Evolutionary conservation across 1,139 yeast genomes (phyloP), one percentile per base, ranked within the genome.

Genomic region (Suhomyces chickasaworum): DNA sequence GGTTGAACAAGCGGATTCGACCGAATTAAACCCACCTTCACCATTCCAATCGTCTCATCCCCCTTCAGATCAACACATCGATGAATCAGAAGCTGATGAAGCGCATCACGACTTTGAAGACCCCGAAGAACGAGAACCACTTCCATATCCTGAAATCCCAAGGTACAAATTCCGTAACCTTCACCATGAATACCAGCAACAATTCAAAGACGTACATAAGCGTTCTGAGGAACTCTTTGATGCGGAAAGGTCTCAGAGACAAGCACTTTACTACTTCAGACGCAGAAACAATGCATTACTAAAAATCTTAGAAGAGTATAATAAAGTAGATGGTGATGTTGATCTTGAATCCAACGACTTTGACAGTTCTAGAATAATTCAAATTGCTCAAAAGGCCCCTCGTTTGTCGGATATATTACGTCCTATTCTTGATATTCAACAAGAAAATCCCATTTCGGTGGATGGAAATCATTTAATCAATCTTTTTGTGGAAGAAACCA

Each of bases 271-370:
- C 34, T 68, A 62, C 50, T 71, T 65, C 47, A 66, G 70, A 39
- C 58, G 78, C 41, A 59, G 77, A 45, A 73, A 72, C 51, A 67
- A 71, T 44, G 74, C 77, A 0, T 37, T 74, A 20, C 53, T 74
- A 21, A 69, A 68, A 31, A 44, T 71, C 8, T 51, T 74, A 18
- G 57, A 53, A 4, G 62, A 64, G 30, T 42, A 59, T 13, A 69
- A 45, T 16, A 30, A 43, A 8, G 46, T 27, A 18, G 48, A 41
- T 3, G 41, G 22, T 21, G 22, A 30, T 10, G 35, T 30, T 4
- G 43, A 42, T 12, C 17, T 38, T 15, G 39, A 41, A 4, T 23
- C 36, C 18, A 33, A 30, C 22, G 37, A 22, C 7, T 27, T 37
- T 8, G 41, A 37, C 16, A 20, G 23, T 7, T 17, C 20, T 17